These are phyloP conservation scores for Isochrysis galbana DNA, from an alignment of 78 protist genomes.

Conservation along the genomic window DNA sequence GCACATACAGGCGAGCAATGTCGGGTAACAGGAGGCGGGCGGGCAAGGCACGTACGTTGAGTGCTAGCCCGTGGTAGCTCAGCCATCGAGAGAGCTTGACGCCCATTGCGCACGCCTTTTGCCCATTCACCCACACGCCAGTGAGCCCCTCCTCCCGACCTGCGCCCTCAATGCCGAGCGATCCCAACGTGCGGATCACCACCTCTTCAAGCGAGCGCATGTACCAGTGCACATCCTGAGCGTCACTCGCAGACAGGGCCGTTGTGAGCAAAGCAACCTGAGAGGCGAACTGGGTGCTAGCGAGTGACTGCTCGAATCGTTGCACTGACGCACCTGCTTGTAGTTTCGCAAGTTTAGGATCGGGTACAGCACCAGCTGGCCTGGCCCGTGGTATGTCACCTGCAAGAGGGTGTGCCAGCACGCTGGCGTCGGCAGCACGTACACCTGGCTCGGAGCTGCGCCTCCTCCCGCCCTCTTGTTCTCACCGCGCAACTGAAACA, in stretches of 20 bases:
- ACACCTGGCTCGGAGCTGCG: too few species aligned
- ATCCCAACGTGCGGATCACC: background rate
- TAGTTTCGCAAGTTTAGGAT: background rate
- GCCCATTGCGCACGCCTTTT: slow-evolving; percentile 11
- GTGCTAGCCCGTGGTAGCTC: slow-evolving; percentile 32
- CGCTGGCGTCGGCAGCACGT: too few species aligned
- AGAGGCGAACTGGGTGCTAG: too few species aligned
- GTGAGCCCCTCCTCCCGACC: background rate
- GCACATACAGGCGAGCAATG: background rate
- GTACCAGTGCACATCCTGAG: slow-evolving; percentile 39
- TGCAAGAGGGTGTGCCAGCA: background rate
- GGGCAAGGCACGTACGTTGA: too few species aligned
- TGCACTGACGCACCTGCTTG: too few species aligned
- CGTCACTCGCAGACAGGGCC: too few species aligned
- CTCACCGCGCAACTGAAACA: too few species aligned
- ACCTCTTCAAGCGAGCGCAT: slow-evolving; percentile 18
- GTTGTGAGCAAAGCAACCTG: too few species aligned
- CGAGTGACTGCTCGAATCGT: too few species aligned
- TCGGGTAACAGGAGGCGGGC: too few species aligned
- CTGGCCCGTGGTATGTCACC: slow-evolving; percentile 41
- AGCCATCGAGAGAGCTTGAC: slow-evolving; percentile 22
- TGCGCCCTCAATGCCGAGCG: background rate
- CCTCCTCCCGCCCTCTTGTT: too few species aligned
- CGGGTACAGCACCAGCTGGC: slow-evolving; percentile 30
- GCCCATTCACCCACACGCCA: slow-evolving; percentile 38